phyloP scores from a whole-genome alignment of 371 early-diverging fungal genomes.

The Blakeslea trispora region DNA sequence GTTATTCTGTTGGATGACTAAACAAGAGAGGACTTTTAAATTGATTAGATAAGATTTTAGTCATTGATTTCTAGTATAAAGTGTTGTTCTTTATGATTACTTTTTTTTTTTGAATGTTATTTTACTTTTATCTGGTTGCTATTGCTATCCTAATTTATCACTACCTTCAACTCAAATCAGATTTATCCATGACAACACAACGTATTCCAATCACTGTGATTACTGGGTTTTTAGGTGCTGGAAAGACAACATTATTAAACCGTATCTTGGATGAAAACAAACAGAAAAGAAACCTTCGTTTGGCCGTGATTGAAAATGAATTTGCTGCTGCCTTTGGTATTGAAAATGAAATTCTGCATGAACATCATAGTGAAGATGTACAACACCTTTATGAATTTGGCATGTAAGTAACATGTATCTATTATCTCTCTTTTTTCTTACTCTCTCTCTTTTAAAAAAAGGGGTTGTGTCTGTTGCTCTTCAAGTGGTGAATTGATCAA shows the following conservation, averaged over 20 bases:
- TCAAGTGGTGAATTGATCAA: slow-evolving; percentile 37
- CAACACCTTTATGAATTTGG: slow-evolving; percentile 45
- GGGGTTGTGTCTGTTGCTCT: slow-evolving; percentile 46
- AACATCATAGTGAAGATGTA: slow-evolving; percentile 27
- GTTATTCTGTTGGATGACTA: no score
- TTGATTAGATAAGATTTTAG: no score
- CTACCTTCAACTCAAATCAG: no score
- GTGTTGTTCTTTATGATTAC: no score
- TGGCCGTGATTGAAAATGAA: slow-evolving; percentile 41
- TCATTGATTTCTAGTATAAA: no score
- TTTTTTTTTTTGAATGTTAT: background rate
- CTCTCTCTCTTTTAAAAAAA: slow-evolving; percentile 1
- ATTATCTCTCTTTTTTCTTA: background rate
- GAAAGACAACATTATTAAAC: slow-evolving; percentile 27
- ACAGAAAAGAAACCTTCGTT: slow-evolving; percentile 8
- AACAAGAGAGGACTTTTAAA: no score
- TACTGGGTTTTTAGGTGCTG: slow-evolving; percentile 32
- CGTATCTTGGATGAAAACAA: slow-evolving; percentile 13
- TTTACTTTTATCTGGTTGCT: background rate
- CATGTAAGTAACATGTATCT: slow-evolving; percentile 14
- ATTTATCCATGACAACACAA: slow-evolving; percentile 4
- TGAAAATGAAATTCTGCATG: slow-evolving; percentile 39
- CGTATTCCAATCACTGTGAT: slow-evolving; percentile 33
- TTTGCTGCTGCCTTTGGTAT: slow-evolving; percentile 47
- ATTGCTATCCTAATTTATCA: background rate